Evolutionary conservation across 176 grass and related monocot species (phyloP).

Genomic region (Melocanna baccifera): DNA sequence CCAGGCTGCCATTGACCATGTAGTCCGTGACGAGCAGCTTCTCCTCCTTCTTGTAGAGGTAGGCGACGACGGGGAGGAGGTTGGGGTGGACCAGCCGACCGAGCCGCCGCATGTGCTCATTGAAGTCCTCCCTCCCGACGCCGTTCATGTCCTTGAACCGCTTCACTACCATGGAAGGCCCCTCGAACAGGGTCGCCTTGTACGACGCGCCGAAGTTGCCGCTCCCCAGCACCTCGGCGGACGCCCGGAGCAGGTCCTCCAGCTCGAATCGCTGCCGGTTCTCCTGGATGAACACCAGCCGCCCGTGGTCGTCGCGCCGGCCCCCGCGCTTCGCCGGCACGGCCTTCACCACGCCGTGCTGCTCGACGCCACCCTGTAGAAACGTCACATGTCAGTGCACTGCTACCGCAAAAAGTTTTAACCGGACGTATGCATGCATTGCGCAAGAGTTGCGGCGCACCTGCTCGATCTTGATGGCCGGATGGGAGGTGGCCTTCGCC

Average conservation of each 20-base stretch:
- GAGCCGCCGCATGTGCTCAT: conserved; percentile 83
- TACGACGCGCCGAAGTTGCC: conserved; percentile 87
- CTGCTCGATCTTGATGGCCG: conserved; percentile 36
- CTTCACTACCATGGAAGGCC: conserved; percentile 75
- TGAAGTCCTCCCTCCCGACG: conserved; percentile 57
- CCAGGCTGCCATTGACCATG: conserved; percentile 77
- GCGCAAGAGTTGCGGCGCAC: not conserved
- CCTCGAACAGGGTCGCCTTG: conserved; percentile 61
- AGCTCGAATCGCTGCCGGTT: conserved; percentile 53
- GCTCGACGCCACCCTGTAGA: not conserved
- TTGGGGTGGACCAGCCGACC: conserved; percentile 72
- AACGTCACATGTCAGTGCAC: not conserved
- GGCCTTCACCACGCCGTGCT: not conserved
- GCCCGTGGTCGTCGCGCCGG: conserved; percentile 41
- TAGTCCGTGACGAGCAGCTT: conserved; percentile 77
- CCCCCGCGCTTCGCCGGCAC: conserved; percentile 33
- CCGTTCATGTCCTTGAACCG: conserved; percentile 78
- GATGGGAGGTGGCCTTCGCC: conserved; percentile 3
- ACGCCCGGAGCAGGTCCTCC: conserved; percentile 77
- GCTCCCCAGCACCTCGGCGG: conserved; percentile 83
- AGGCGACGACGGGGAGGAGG: conserved; percentile 75
- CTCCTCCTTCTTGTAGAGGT: conserved; percentile 91
- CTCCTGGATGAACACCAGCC: conserved; percentile 66
- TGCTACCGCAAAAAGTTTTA: not conserved
- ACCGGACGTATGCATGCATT: not conserved